Evolutionary conservation across 2,329 filamentous ascomycete species (phyloP).

Genomic region (Teratosphaeria epicoccoides): DNA sequence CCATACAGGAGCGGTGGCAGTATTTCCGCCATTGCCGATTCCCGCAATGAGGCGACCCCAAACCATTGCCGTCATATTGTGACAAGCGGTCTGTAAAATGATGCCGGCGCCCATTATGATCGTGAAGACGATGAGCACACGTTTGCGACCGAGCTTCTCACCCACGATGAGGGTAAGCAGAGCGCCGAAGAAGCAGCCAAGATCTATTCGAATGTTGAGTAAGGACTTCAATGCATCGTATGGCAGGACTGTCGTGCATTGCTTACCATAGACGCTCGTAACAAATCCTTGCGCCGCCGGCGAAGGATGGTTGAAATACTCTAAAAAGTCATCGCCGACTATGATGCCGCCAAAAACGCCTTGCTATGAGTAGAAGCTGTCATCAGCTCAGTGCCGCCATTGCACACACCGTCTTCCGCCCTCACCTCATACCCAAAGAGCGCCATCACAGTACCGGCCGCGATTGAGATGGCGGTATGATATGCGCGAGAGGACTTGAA

Average conservation of each 20-base stretch:
- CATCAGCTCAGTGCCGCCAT: neutral
- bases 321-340: constrained; percentile 7
- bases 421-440: constrained; percentile 18
- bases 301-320: constrained; percentile 8
- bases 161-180: constrained; percentile 19
- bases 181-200: constrained; percentile 21
- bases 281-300: constrained; percentile 9
- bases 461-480: constrained; percentile 17
- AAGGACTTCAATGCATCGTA: neutral
- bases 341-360: constrained; percentile 13
- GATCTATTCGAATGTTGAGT: neutral
- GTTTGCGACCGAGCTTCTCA: constrained; percentile 18
- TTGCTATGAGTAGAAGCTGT: constrained; percentile 3
- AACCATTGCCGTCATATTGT: constrained; percentile 29
- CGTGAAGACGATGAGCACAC: constrained; percentile 20
- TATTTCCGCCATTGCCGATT: constrained; percentile 20
- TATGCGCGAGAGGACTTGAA: constrained; percentile 10
- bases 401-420: too few species aligned
- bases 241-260: neutral
- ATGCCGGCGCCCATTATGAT: constrained; percentile 30
- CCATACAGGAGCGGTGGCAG: constrained; percentile 33
- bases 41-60: constrained; percentile 33
- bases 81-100: constrained; percentile 28
- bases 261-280: constrained; percentile 5
- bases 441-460: constrained; percentile 17